A percentile compares a stretch with the other conserved stretches of the same genome.
phyloP scores from a whole-genome alignment of 2,329 filamentous ascomycete genomes.

The Fusarium hainanense region DNA sequence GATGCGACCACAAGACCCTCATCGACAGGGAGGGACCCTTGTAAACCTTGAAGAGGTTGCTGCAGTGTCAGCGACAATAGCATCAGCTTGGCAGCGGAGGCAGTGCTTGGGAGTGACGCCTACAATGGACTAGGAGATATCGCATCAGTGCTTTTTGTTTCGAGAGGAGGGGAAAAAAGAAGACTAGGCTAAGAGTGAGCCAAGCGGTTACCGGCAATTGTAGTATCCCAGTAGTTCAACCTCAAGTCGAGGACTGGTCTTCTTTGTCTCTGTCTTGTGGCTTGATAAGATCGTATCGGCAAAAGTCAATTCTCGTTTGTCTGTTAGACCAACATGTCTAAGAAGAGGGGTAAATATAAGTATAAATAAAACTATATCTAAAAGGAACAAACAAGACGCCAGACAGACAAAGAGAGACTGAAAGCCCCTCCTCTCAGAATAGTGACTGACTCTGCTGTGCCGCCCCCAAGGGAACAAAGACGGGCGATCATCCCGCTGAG shows the following conservation, averaged over 20 bases:
- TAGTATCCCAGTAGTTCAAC: not conserved
- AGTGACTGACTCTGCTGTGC: constrained; percentile 6
- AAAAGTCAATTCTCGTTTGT: constrained; percentile 34
- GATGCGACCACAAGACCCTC: constrained; percentile 9
- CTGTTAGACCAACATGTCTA: constrained; percentile 11
- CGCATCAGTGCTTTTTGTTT: constrained; percentile 38
- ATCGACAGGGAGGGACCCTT: constrained; percentile 37
- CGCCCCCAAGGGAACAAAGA: constrained; percentile 22
- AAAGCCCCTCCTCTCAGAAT: not conserved
- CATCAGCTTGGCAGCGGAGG: constrained; percentile 43
- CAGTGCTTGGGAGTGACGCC: constrained; percentile 35
- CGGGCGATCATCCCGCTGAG: constrained; percentile 14
- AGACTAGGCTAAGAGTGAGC: not conserved
- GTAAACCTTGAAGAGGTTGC: constrained; percentile 35
- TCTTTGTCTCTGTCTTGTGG: constrained; percentile 13
- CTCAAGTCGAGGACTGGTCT: constrained; percentile 20
- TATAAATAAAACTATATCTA: not conserved
- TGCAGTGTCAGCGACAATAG: constrained; percentile 41
- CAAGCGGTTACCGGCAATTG: constrained; percentile 38
- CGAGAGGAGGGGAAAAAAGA: constrained; percentile 41
- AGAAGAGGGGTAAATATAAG: constrained; percentile 6
- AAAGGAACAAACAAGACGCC: not conserved
- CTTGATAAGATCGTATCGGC: constrained; percentile 12
- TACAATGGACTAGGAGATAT: constrained; percentile 13
- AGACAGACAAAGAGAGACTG: constrained; percentile 19